Base-by-base conservation (phyloP, 805 yeast genomes). In the Torulaspora gathmanii region DNA sequence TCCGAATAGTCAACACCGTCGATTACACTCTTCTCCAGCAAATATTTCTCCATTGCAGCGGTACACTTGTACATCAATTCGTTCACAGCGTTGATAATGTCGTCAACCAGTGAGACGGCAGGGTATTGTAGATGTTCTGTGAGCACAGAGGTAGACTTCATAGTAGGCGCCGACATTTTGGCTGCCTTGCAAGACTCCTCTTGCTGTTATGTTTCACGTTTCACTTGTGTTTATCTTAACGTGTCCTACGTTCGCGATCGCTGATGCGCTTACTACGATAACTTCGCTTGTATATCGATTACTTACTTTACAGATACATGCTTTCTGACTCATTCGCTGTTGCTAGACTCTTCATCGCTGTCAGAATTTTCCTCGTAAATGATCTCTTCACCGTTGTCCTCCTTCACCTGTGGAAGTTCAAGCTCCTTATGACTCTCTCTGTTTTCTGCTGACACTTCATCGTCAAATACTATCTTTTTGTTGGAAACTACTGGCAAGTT, bases 61-160 rank as follows among this genome's bases (percentile, higher is more conserved):
- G 90, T 82, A 58, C 95, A 85, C 54, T 83, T 81, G 66, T 85
- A 84, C 80, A 88, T 76, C 22, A 87, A 78, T 41, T 81, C 88
- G 58, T 89, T 89, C 19, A 87, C 93, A 1, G 88, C 86, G 63
- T 89, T 88, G 54, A 89, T 86, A 10, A 90, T 82, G 57, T 87
- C 95, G 56, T 90, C 97, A 5, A 90, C 75, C 11, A 89, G 68
- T 0, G 90, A 78, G 8, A 88, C 75, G 0, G 96, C 95, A 6
- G 93, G 85, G 57, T 77, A 86, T 28, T 86, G 95, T 28, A 90
- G 68, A 60, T 89, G 96, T 65, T 89, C 96, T 1, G 95, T 85
- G 40, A 90, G 70, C 13, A 88, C 55, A 34, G 76, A 72, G 7
- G 77, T 73, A 1, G 77, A 58, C 20, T 58, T 57, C 51, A 68